Evolutionary conservation across 2,329 filamentous ascomycete species (phyloP).

Genomic region (Aspergillus sp.): DNA sequence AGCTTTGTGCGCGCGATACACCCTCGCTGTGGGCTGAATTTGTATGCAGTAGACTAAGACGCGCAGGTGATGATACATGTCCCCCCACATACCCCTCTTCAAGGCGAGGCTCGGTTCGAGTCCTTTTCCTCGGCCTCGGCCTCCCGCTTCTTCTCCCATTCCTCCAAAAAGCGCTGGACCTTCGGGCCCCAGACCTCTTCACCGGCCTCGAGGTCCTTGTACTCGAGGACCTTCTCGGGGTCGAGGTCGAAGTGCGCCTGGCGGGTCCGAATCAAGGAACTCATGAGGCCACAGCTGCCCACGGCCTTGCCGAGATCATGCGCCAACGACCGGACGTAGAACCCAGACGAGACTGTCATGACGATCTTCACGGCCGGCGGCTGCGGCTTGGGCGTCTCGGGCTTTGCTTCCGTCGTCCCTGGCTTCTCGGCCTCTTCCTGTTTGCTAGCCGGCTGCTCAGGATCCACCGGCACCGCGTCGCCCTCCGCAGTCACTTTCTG

Average conservation of each 20-base stretch:
- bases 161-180: slow-evolving; percentile 59
- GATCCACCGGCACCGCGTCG: slow-evolving; percentile 17
- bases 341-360: slow-evolving; percentile 92
- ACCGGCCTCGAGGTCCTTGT: slow-evolving; percentile 70
- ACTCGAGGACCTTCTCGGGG: slow-evolving; percentile 71
- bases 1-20: too few relatives aligned
- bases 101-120: not conserved
- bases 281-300: slow-evolving; percentile 81
- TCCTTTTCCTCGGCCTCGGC: slow-evolving; percentile 5
- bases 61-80: too few relatives aligned
- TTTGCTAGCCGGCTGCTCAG: slow-evolving; percentile 12
- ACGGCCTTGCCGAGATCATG: slow-evolving; percentile 86
- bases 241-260: slow-evolving; percentile 79
- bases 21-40: too few relatives aligned
- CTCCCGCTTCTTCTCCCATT: slow-evolving; percentile 47
- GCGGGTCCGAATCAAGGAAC: slow-evolving; percentile 73
- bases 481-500: slow-evolving; percentile 30
- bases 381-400: slow-evolving; percentile 14
- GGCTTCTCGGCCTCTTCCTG: slow-evolving; percentile 6
- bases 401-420: not conserved
- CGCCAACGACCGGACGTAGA: slow-evolving; percentile 92
- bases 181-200: slow-evolving; percentile 81
- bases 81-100: too few relatives aligned
- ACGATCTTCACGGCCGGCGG: slow-evolving; percentile 76
- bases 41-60: too few relatives aligned